A percentile compares a stretch with the other conserved stretches of the same genome.
These are phyloP conservation scores for Candida sithepensis DNA, from an alignment of 805 yeast species.

Conservation along the genomic window DNA sequence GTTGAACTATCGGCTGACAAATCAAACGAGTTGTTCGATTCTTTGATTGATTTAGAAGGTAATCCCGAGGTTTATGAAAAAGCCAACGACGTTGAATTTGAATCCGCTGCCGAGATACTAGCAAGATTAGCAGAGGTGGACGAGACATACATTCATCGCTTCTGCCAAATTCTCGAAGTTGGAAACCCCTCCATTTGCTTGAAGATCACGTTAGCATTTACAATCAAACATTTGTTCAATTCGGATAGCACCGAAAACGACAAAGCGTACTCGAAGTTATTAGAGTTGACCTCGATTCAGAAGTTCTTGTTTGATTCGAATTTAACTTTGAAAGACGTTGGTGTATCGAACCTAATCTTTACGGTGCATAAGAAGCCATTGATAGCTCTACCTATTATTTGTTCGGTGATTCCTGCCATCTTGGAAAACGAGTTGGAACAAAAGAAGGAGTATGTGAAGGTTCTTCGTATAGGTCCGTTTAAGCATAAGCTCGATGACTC, in stretches of 20 bases:
- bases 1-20: slow-evolving; percentile 5
- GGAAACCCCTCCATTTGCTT: slow-evolving; percentile 9
- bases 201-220: slow-evolving; percentile 25
- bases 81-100: slow-evolving; percentile 17
- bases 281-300: slow-evolving; percentile 23
- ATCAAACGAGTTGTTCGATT: slow-evolving; percentile 9
- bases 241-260: slow-evolving; percentile 10
- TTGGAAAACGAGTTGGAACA: slow-evolving; percentile 50
- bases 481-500: slow-evolving; percentile 81
- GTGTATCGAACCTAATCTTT: slow-evolving; percentile 55
- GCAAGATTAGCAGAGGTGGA: slow-evolving; percentile 18
- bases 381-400: slow-evolving; percentile 42
- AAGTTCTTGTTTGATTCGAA: slow-evolving; percentile 33
- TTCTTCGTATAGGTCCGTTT: slow-evolving; percentile 82
- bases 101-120: slow-evolving; percentile 24
- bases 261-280: slow-evolving; percentile 17
- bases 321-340: slow-evolving; percentile 56
- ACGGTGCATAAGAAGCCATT: slow-evolving; percentile 55
- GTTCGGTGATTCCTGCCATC: slow-evolving; percentile 46
- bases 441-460: slow-evolving; percentile 54
- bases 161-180: slow-evolving; percentile 12
- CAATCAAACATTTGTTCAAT: slow-evolving; percentile 27
- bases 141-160: slow-evolving; percentile 9
- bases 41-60: slow-evolving; percentile 7
- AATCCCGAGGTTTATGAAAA: slow-evolving; percentile 2